A percentile compares a stretch with the other conserved stretches of the same genome.
phyloP scores from a whole-genome alignment of 495 filamentous ascomycete species.

The Pseudoneurospora amorphoporcata region DNA sequence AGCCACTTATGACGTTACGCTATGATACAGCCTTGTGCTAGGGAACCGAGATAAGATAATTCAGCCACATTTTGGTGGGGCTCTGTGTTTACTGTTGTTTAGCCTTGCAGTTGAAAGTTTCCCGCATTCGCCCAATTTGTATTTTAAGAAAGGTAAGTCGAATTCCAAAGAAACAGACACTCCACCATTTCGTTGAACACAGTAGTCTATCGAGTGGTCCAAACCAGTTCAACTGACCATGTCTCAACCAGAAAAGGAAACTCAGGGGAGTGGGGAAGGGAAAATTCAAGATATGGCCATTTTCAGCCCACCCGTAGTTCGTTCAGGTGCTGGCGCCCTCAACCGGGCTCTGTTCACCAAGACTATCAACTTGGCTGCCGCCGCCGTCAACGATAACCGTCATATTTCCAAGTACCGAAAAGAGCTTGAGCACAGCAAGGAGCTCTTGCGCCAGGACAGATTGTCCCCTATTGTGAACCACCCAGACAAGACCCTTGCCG shows the following conservation, averaged over 20 bases:
- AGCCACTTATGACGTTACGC: background rate
- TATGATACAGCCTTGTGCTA: background rate
- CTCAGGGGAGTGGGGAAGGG: background rate
- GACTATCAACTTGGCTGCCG: slow-evolving; percentile 65
- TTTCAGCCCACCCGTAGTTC: slow-evolving; percentile 75
- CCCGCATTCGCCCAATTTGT: slow-evolving; percentile 1
- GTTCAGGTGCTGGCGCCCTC: slow-evolving; percentile 49
- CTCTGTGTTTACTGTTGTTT: background rate
- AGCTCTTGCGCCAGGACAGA: slow-evolving; percentile 44
- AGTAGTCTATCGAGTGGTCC: slow-evolving; percentile 38
- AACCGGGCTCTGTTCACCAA: slow-evolving; percentile 78
- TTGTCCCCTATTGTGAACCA: slow-evolving; percentile 46
- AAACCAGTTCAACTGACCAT: background rate
- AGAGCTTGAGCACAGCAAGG: slow-evolving; percentile 43
- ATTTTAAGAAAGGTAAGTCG: background rate
- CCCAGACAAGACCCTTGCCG: slow-evolving; percentile 43
- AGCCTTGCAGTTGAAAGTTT: background rate
- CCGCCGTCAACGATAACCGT: slow-evolving; percentile 57
- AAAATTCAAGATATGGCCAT: slow-evolving; percentile 24
- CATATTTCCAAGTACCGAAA: slow-evolving; percentile 59
- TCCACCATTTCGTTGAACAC: slow-evolving; percentile 44
- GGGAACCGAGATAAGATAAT: background rate
- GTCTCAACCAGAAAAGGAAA: background rate
- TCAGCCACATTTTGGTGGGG: background rate
- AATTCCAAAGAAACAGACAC: background rate